Evolutionary conservation across 176 grass and related monocot species (phyloP), one percentile per base, ranked within the genome.

Genomic region (Phoenix dactylifera): DNA sequence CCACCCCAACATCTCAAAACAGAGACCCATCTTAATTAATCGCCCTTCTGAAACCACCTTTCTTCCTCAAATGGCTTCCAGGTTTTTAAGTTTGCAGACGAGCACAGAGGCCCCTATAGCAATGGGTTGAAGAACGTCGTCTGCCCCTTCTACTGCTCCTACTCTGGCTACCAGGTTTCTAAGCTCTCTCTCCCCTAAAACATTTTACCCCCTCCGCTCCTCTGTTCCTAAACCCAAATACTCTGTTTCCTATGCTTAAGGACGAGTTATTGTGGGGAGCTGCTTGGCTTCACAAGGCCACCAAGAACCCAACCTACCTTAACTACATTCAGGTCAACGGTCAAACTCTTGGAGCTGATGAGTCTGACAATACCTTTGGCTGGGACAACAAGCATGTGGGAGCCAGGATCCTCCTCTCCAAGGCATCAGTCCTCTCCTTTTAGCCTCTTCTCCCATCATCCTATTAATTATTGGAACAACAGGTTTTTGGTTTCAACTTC

Each of bases 301-400:
- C 87, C n/a, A 66, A 55, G 72, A 85, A 82, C 69, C 67, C 93
- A 10, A 18, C 7, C 0, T 97, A 85, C 78, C 84, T 91, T 15
- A 71, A 50, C 76, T 97, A 97, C 78, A 97, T 97, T 60, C 74
- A 86, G 54, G 26, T 54, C n/a, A 97, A 97, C 35, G 93, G 93
- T 23, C 87, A 88, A 71, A 64, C 78, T 18, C 87, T 97, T 12
- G 93, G 93, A 53, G 93, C 93, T 25, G 93, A 85, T 72, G 84
- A 97, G 62, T 64, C 76, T 19, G 93, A 91, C 81, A 97, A 88
- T 73, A 97, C 78, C 5, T 97, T 97, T 68, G 79, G 93, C 0
- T 97, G 87, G 87, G 93, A 97, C 81, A 97, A 97, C 77, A 97
- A 97, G 81, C 93, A 97, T 76, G 93, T 89, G 24, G 87, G 93